These are phyloP conservation scores for Epicoccum nigrum DNA, from an alignment of 2,329 filamentous ascomycete genomes.

Conservation along the genomic window DNA sequence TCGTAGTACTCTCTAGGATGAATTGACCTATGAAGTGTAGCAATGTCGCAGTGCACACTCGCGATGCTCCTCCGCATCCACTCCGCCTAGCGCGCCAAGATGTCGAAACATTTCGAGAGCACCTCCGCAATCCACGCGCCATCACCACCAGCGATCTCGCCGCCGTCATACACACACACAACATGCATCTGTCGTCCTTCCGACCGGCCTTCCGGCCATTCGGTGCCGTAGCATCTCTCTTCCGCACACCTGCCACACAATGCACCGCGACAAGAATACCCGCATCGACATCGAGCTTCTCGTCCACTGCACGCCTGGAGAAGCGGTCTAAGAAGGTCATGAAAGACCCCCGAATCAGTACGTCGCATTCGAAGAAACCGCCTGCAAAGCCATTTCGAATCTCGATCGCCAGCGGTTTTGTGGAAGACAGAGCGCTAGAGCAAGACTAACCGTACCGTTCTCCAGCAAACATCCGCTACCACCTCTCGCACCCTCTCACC, in stretches of 20 bases:
- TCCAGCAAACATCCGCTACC: conserved; percentile 70
- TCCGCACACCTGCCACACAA: conserved; percentile 22
- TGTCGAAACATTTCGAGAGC: conserved; percentile 12
- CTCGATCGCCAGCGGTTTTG: no score
- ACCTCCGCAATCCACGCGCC: conserved; percentile 12
- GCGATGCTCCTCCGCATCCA: background rate
- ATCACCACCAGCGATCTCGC: conserved; percentile 9
- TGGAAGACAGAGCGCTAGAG: conserved; percentile 7
- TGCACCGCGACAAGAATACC: conserved; percentile 21
- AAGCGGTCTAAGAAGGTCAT: conserved; percentile 35
- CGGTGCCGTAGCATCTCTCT: conserved; percentile 12
- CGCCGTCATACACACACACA: conserved; percentile 7
- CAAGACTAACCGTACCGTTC: background rate
- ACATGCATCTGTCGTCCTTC: conserved; percentile 38
- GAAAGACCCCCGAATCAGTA: conserved; percentile 44
- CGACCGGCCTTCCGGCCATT: conserved; percentile 31
- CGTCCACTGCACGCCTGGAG: conserved; percentile 36
- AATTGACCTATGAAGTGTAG: background rate
- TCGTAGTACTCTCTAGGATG: no score
- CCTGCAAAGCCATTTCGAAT: no score
- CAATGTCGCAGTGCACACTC: no score
- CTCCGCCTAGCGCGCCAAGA: conserved; percentile 17
- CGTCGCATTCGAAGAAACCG: no score
- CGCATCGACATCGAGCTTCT: conserved; percentile 33
- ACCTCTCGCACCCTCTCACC: conserved; percentile 70